A percentile compares a stretch with the other conserved stretches of the same genome.
Conservation (phyloP, 2,329 filamentous ascomycete species). For the Kalaharituber pfeilii region DNA sequence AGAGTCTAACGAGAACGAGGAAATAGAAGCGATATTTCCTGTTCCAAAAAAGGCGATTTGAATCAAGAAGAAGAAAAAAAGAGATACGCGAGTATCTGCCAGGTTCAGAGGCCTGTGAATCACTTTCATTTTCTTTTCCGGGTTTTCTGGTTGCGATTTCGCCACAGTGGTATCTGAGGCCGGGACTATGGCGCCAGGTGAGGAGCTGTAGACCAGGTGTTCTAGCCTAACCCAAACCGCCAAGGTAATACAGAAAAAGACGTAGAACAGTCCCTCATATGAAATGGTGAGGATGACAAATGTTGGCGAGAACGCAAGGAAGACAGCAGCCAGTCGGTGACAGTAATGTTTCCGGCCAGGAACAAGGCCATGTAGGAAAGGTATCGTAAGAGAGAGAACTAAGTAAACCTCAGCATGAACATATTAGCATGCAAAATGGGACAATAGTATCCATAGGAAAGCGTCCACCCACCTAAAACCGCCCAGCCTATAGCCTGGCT, state of each 20-base stretch:
- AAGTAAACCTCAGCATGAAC: too few species aligned
- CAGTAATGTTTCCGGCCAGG: constrained; percentile 76
- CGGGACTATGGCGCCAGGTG: constrained; percentile 18
- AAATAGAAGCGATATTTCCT: constrained; percentile 85
- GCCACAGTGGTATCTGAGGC: not conserved
- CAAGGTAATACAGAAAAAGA: constrained; percentile 66
- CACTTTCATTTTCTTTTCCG: too few species aligned
- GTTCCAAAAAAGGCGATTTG: constrained; percentile 96
- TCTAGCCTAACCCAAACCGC: constrained; percentile 87
- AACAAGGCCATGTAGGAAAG: constrained; percentile 54
- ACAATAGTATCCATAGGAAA: not conserved
- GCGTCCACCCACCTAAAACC: constrained; percentile 43
- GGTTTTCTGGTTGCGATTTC: not conserved
- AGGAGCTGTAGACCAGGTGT: constrained; percentile 39
- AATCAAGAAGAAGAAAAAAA: constrained; percentile 89
- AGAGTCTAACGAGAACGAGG: constrained; percentile 81
- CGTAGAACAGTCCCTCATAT: constrained; percentile 91
- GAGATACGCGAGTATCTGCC: constrained; percentile 67
- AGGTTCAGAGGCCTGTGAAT: constrained; percentile 52
- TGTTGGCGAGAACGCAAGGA: constrained; percentile 77
- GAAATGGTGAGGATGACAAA: constrained; percentile 96
- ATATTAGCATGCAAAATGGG: not conserved
- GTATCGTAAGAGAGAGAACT: constrained; percentile 61
- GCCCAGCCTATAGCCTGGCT: constrained; percentile 78
- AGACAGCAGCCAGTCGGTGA: constrained; percentile 73